phyloP scores from a whole-genome alignment of 441 rosid genomes.

The Manihot esculenta region DNA sequence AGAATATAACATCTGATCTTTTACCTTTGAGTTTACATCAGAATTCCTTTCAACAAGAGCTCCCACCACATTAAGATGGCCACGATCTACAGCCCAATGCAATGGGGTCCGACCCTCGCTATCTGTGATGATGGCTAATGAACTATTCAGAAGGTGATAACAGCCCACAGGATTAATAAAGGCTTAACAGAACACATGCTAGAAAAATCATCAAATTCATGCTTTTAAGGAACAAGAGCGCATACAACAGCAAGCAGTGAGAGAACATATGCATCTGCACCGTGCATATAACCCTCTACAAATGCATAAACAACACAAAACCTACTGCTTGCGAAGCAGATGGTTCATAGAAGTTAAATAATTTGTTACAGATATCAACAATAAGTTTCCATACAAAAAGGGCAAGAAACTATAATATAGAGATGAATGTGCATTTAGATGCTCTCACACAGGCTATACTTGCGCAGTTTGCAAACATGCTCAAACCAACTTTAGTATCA shows the following conservation, averaged over 20 bases:
- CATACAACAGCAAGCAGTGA: background rate
- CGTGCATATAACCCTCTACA: background rate
- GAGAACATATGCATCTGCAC: background rate
- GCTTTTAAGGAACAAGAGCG: background rate
- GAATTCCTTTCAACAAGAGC: constrained; percentile 58
- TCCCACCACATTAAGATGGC: constrained; percentile 59
- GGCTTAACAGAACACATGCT: background rate
- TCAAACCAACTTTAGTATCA: background rate
- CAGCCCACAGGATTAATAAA: background rate
- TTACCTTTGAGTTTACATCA: constrained; percentile 82
- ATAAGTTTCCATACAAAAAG: background rate
- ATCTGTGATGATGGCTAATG: constrained; percentile 50
- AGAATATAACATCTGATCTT: background rate
- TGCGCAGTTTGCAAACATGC: background rate
- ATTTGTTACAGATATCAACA: background rate
- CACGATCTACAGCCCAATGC: constrained; percentile 99
- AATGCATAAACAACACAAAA: background rate
- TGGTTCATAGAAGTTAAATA: background rate
- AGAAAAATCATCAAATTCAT: background rate
- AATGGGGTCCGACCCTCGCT: constrained; percentile 91
- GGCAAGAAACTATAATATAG: too few species aligned
- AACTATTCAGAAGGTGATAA: constrained; percentile 13
- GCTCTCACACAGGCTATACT: background rate
- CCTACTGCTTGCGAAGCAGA: background rate
- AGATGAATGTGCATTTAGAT: background rate